Conservation (phyloP, 225 moss, liverwort and hornwort genomes). For the Bryoerythrophyllum caledonicum region DNA sequence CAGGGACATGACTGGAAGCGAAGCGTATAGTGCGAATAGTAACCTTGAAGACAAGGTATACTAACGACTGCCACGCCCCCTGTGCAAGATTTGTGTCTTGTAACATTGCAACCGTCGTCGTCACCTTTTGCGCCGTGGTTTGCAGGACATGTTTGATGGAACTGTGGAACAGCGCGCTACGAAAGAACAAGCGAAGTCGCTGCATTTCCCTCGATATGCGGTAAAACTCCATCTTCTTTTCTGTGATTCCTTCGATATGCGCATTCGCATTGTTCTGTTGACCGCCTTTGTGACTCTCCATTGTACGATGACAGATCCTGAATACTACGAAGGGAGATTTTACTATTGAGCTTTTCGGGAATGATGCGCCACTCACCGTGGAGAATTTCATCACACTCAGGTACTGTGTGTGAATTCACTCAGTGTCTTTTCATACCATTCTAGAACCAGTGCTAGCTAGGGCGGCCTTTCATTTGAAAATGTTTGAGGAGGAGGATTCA, state of each 20-base stretch:
- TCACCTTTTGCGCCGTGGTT: neutral
- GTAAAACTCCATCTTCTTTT: slow-evolving; percentile 22
- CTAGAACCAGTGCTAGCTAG: too few relatives aligned
- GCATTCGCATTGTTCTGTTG: neutral
- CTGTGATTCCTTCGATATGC: neutral
- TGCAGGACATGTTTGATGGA: slow-evolving; percentile 28
- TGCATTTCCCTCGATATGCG: slow-evolving; percentile 37
- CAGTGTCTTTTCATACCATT: too few relatives aligned
- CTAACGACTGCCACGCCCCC: neutral
- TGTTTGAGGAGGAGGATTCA: too few relatives aligned
- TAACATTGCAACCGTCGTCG: neutral
- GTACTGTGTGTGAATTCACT: slow-evolving; percentile 29
- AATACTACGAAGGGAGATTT: slow-evolving; percentile 79
- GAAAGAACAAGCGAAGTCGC: neutral
- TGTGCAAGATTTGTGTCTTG: neutral
- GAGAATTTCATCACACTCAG: slow-evolving; percentile 74
- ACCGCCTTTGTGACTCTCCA: neutral
- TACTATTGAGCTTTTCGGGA: slow-evolving; percentile 62
- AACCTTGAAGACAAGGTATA: slow-evolving; percentile 23
- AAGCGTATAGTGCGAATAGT: slow-evolving; percentile 8
- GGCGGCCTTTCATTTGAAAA: too few relatives aligned
- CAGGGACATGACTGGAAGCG: slow-evolving; percentile 36
- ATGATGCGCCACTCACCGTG: slow-evolving; percentile 66
- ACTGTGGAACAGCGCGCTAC: slow-evolving; percentile 3
- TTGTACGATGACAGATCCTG: slow-evolving; percentile 40